Percentiles rank a stretch among this genome's conserved stretches.
Conservation (phyloP, 2,329 filamentous ascomycete genomes). For the Metarhizium brunneum region DNA sequence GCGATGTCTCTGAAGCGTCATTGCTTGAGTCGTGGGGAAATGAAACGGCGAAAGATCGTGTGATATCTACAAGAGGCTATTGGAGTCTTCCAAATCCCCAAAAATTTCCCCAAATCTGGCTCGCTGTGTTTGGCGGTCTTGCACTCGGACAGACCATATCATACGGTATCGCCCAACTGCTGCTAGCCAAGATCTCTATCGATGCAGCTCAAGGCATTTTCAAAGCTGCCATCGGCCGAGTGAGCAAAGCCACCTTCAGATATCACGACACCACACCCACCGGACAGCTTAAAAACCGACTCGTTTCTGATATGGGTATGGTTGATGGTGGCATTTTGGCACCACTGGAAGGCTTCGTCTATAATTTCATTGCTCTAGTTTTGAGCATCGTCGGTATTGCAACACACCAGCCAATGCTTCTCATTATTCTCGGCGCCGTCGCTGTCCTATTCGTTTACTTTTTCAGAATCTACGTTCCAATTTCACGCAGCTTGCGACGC, state of each 20-base stretch:
- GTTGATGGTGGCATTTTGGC: conserved; percentile 77
- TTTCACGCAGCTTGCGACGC: conserved; percentile 72
- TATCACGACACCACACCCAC: conserved; percentile 89
- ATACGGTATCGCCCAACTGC: conserved; percentile 51
- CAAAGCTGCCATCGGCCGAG: conserved; percentile 57
- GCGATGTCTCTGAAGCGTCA: conserved; percentile 61
- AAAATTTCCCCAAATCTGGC: conserved; percentile 62
- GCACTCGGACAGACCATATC: conserved; percentile 49
- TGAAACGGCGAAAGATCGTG: conserved; percentile 19
- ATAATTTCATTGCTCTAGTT: conserved; percentile 60
- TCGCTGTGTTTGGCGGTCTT: conserved; percentile 61
- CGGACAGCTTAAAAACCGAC: conserved; percentile 81
- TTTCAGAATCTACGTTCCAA: conserved; percentile 70
- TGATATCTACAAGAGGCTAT: conserved; percentile 7
- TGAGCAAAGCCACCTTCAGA: conserved; percentile 74
- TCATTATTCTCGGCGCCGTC: conserved; percentile 61
- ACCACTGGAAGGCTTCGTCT: conserved; percentile 63
- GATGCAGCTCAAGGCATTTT: conserved; percentile 70
- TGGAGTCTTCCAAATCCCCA: conserved; percentile 50
- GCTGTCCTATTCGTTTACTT: conserved; percentile 61
- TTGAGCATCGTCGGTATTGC: conserved; percentile 71
- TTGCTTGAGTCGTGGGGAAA: conserved; percentile 86
- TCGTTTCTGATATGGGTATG: conserved; percentile 84
- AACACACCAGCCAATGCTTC: conserved; percentile 66
- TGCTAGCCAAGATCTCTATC: conserved; percentile 72